Evolutionary conservation across 495 filamentous ascomycete species (phyloP).

Genomic region (Neurospora sp.): DNA sequence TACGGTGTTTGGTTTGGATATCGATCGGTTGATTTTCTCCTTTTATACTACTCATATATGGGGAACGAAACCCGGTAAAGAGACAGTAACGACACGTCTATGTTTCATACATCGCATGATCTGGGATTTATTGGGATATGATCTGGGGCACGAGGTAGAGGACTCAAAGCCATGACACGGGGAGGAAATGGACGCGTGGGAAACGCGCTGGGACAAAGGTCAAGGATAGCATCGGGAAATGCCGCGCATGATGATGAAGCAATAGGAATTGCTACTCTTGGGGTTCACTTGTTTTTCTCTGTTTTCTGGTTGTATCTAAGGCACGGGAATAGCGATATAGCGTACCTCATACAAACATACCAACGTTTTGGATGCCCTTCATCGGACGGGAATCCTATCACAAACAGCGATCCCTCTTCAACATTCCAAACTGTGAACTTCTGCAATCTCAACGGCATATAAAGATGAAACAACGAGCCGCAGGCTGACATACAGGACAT

Average conservation of each 20-base stretch:
- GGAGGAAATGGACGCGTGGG: neutral
- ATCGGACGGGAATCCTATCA: neutral
- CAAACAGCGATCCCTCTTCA: neutral
- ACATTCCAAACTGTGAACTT: neutral
- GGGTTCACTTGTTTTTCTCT: neutral
- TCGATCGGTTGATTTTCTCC: neutral
- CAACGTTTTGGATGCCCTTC: neutral
- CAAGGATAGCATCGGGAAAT: neutral
- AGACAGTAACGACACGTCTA: constrained; percentile 19
- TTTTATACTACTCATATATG: constrained; percentile 12
- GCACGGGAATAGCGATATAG: neutral
- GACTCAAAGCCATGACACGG: neutral
- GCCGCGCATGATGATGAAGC: neutral
- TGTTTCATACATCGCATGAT: neutral
- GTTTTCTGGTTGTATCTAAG: neutral
- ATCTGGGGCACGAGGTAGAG: neutral
- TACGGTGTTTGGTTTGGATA: neutral
- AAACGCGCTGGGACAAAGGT: neutral
- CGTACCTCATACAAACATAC: neutral
- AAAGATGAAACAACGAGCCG: neutral
- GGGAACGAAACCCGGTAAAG: constrained; percentile 11
- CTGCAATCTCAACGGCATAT: neutral
- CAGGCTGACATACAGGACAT: neutral
- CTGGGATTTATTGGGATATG: neutral
- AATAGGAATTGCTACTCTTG: neutral